A percentile compares a stretch with the other conserved stretches of the same genome.
Evolutionary conservation across 176 grass and related monocot species (phyloP).

Genomic region (Triticum urartu): DNA sequence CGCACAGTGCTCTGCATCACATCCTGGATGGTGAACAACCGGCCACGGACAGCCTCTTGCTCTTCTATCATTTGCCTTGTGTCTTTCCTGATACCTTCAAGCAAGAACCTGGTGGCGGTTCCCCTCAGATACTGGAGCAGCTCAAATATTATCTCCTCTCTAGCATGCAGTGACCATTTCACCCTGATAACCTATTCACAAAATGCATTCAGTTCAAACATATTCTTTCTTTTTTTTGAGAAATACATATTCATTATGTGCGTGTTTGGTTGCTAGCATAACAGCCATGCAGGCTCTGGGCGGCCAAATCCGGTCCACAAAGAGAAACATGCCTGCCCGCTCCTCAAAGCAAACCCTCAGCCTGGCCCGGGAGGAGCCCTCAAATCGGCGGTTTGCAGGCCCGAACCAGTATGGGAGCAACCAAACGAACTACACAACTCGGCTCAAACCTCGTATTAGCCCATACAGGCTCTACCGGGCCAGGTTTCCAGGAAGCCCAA

Average conservation of each 20-base stretch:
- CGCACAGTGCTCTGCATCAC: slow-evolving; percentile 67
- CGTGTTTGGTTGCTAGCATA: neutral
- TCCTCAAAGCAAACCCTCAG: too few species aligned
- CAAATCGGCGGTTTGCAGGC: neutral
- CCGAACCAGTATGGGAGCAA: too few species aligned
- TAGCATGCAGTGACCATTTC: slow-evolving; percentile 74
- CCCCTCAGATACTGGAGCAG: slow-evolving; percentile 45
- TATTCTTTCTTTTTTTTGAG: neutral
- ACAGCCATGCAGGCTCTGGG: neutral
- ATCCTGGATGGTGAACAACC: slow-evolving; percentile 64
- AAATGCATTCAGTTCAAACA: neutral
- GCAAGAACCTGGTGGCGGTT: slow-evolving; percentile 37
- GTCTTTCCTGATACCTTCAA: slow-evolving; percentile 47
- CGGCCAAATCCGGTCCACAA: neutral
- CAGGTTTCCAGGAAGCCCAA: too few species aligned
- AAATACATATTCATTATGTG: neutral
- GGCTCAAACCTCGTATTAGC: too few species aligned
- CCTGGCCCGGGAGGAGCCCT: neutral
- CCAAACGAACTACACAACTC: too few species aligned
- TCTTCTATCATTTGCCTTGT: slow-evolving; percentile 61
- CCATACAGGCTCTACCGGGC: too few species aligned
- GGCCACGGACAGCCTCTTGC: slow-evolving; percentile 56
- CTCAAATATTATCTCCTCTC: slow-evolving; percentile 66
- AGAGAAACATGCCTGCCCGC: too few species aligned
- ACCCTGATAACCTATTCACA: slow-evolving; percentile 60